A percentile compares a stretch with the other conserved stretches of the same genome.
These are phyloP conservation scores for Elaeagnus macrophylla DNA, from an alignment of 306 rosid genomes.

Conservation along the genomic window DNA sequence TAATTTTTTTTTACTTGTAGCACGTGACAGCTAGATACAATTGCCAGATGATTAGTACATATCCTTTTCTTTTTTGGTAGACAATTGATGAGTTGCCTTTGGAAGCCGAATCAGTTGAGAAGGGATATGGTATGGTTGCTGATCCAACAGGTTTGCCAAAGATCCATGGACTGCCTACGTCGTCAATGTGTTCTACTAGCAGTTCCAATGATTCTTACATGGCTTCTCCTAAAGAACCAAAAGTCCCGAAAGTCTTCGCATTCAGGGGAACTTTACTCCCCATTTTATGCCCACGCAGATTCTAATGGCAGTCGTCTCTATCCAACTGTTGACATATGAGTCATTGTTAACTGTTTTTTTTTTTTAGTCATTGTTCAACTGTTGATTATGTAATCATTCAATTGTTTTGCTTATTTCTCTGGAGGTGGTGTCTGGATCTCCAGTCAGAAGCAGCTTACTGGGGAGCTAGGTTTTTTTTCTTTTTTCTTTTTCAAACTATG, in stretches of 20 bases:
- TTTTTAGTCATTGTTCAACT: too few relatives aligned
- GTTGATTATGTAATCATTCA: too few relatives aligned
- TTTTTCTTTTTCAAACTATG: too few relatives aligned
- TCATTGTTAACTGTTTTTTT: too few relatives aligned
- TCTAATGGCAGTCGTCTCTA: slow-evolving; percentile 44
- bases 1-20: too few relatives aligned
- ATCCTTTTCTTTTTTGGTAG: slow-evolving; percentile 29
- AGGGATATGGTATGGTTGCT: slow-evolving; percentile 58
- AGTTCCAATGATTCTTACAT: slow-evolving; percentile 49
- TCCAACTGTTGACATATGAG: too few relatives aligned
- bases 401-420: too few relatives aligned
- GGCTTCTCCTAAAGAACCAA: slow-evolving; percentile 59
- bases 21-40: too few relatives aligned
- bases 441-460: too few relatives aligned
- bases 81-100: slow-evolving; percentile 86
- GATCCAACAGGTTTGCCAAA: slow-evolving; percentile 83
- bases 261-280: slow-evolving; percentile 73
- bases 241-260: slow-evolving; percentile 69
- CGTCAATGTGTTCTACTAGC: slow-evolving; percentile 62
- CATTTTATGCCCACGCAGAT: slow-evolving; percentile 47
- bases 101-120: slow-evolving; percentile 93
- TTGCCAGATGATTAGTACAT: neutral
- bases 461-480: too few relatives aligned
- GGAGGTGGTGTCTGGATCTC: too few relatives aligned
- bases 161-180: slow-evolving; percentile 72